Conservation (phyloP, 495 filamentous ascomycete species). For the Parachaetomium inaequale region DNA sequence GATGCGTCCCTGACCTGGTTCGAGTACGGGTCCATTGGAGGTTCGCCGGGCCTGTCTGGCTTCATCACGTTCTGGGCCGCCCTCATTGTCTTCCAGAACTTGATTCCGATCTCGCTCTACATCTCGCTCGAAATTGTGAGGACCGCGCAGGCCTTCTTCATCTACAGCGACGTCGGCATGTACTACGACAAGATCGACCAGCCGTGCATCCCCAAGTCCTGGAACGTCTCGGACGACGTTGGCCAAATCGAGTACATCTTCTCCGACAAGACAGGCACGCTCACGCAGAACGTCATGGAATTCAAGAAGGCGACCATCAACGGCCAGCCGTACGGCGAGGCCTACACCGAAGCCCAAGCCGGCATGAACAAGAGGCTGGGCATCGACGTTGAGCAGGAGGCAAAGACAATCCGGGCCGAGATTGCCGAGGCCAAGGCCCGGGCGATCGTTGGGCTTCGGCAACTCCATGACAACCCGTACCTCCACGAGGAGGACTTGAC, state of each 20-base stretch:
- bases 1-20: slow-evolving; percentile 77
- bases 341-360: slow-evolving; percentile 92
- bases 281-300: slow-evolving; percentile 99
- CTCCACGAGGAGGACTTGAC: slow-evolving; percentile 85
- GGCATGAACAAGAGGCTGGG: slow-evolving; percentile 92
- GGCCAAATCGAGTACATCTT: slow-evolving; percentile 99
- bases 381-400: slow-evolving; percentile 77
- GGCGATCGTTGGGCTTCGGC: slow-evolving; percentile 69
- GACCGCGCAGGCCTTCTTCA: slow-evolving; percentile 92
- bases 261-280: slow-evolving; percentile 96
- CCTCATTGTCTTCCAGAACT: slow-evolving; percentile 93
- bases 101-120: slow-evolving; percentile 97
- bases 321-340: slow-evolving; percentile 90
- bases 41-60: slow-evolving; percentile 71
- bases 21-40: slow-evolving; percentile 82
- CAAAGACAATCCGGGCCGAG: slow-evolving; percentile 65
- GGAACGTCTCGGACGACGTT: slow-evolving; percentile 98
- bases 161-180: slow-evolving; percentile 93
- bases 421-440: slow-evolving; percentile 71
- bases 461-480: slow-evolving; percentile 85
- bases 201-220: slow-evolving; percentile 93
- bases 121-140: slow-evolving; percentile 96
- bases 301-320: slow-evolving; percentile 98
- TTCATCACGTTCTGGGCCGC: slow-evolving; percentile 96
- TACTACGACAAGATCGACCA: slow-evolving; percentile 93